Conservation (phyloP, 2,329 filamentous ascomycete species). For the Periglandula ipomoeae region DNA sequence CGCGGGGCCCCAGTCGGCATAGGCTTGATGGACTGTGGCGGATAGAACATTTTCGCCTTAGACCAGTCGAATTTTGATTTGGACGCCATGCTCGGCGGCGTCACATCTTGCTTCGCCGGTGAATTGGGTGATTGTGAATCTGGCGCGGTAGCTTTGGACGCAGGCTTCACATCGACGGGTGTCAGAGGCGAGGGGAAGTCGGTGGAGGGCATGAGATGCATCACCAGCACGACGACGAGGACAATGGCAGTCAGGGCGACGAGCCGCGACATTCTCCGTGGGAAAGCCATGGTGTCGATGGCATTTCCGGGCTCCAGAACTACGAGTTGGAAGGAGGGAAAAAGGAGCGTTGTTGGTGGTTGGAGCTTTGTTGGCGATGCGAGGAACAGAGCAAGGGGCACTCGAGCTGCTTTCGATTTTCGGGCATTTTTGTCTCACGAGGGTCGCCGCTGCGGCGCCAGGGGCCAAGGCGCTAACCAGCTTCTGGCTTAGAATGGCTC, state of each 20-base stretch:
- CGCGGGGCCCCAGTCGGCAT: slow-evolving; percentile 18
- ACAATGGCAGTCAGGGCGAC: slow-evolving; percentile 13
- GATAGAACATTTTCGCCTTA: slow-evolving; percentile 16
- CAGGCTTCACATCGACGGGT: neutral
- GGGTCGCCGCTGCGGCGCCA: too few relatives aligned
- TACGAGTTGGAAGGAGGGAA: neutral
- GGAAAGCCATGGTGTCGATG: slow-evolving; percentile 14
- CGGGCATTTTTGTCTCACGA: neutral
- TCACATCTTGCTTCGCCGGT: neutral
- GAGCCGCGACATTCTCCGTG: slow-evolving; percentile 15
- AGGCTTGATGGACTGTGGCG: slow-evolving; percentile 21
- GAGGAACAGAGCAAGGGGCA: neutral
- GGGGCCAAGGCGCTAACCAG: too few relatives aligned
- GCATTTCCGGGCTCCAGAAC: slow-evolving; percentile 3
- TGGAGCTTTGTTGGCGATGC: neutral
- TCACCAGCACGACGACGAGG: slow-evolving; percentile 14
- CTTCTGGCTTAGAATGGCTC: too few relatives aligned
- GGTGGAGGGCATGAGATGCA: slow-evolving; percentile 13
- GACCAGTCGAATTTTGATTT: slow-evolving; percentile 23
- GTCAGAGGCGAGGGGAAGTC: slow-evolving; percentile 3
- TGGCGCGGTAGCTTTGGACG: neutral
- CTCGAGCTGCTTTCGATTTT: neutral
- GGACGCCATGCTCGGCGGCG: slow-evolving; percentile 9
- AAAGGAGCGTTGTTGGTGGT: neutral
- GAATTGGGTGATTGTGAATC: neutral